These are phyloP conservation scores for Nakazawaea ernobii DNA, from an alignment of 805 yeast species.

Conservation along the genomic window DNA sequence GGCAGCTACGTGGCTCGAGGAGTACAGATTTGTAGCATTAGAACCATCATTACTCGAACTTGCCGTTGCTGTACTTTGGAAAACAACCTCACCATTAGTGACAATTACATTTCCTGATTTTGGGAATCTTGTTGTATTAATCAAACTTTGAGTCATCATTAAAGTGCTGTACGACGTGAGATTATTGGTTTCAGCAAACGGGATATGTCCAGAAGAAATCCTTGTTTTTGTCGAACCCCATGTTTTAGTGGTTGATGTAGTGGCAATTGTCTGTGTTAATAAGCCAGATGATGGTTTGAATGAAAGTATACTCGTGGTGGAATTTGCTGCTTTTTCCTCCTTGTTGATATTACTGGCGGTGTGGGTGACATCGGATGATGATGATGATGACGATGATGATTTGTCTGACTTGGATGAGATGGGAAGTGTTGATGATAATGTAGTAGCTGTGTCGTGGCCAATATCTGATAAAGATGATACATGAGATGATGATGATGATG, in stretches of 20 bases:
- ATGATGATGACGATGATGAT: conserved; percentile 3
- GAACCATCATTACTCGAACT: background rate
- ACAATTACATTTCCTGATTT: conserved; percentile 5
- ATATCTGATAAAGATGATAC: background rate
- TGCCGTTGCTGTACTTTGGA: background rate
- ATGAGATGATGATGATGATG: conserved; percentile 1
- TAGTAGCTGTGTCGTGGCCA: background rate
- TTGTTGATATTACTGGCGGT: too few relatives aligned
- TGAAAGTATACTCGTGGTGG: background rate
- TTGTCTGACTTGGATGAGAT: background rate
- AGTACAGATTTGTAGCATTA: background rate
- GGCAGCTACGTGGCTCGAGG: background rate
- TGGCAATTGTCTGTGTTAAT: background rate
- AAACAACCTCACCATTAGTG: conserved; percentile 9
- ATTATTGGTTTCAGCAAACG: conserved; percentile 23
- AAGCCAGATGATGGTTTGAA: conserved; percentile 1
- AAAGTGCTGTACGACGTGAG: conserved; percentile 15
- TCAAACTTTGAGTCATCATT: conserved; percentile 23
- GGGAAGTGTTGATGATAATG: background rate
- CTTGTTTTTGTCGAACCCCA: conserved; percentile 10
- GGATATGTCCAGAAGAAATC: conserved; percentile 25
- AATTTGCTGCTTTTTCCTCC: background rate
- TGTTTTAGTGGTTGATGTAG: conserved; percentile 6
- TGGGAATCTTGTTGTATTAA: background rate
- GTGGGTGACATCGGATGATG: background rate